Conservation (phyloP, 345 rosid species). For the Cardamine resedifolia region DNA sequence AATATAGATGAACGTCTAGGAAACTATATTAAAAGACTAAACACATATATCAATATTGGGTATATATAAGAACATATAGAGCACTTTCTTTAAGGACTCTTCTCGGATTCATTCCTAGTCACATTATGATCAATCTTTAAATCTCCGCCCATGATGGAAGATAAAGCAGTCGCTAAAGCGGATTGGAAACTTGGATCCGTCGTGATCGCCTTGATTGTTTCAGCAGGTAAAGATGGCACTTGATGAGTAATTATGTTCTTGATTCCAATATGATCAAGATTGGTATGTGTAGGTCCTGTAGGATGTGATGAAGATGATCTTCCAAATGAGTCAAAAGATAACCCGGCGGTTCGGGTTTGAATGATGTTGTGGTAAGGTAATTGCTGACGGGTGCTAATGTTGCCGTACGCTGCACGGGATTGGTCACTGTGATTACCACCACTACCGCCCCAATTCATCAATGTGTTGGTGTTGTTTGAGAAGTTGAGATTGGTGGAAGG, state of each 20-base stretch:
- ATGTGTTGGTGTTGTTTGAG: constrained; percentile 43
- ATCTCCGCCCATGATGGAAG: constrained; percentile 58
- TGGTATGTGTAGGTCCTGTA: constrained; percentile 31
- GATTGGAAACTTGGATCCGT: constrained; percentile 82
- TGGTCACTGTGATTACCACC: constrained; percentile 39
- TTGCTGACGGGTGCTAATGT: constrained; percentile 25
- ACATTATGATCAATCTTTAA: constrained; percentile 26
- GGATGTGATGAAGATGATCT: constrained; percentile 29
- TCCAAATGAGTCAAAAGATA: constrained; percentile 37
- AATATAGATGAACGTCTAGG: constrained; percentile 10
- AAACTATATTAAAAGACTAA: constrained; percentile 24
- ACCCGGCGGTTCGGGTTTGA: constrained; percentile 28
- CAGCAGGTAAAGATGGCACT: constrained; percentile 37
- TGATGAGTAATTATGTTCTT: constrained; percentile 31
- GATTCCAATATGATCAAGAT: constrained; percentile 43
- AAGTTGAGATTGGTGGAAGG: constrained; percentile 59
- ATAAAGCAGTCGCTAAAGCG: constrained; percentile 67
- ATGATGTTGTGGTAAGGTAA: constrained; percentile 44
- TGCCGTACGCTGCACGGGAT: constrained; percentile 27
- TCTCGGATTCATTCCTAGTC: constrained; percentile 24
- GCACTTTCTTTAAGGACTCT: constrained; percentile 26
- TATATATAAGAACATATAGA: constrained; percentile 6
- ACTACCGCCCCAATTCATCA: constrained; percentile 44
- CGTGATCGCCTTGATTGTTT: constrained; percentile 65
- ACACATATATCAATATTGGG: neutral